Evolutionary conservation across 75 land plant genomes (phyloP).

Genomic region (Picea sitchensis): DNA sequence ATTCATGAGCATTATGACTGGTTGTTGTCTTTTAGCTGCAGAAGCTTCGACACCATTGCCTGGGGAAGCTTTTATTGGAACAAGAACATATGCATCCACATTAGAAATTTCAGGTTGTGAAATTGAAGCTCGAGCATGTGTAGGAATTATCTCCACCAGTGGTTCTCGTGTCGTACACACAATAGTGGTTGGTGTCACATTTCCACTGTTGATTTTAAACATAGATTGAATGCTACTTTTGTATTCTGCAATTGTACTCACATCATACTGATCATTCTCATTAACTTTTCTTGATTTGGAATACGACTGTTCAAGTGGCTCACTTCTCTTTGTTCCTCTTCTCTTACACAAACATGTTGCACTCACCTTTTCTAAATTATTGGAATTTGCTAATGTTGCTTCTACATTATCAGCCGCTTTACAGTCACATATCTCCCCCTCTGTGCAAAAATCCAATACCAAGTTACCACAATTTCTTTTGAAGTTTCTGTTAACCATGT

Average conservation of each 20-base stretch:
- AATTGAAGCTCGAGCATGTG: not conserved
- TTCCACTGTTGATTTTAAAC: not conserved
- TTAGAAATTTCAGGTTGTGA: not conserved
- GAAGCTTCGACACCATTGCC: not conserved
- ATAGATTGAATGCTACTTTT: not conserved
- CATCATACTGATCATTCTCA: not conserved
- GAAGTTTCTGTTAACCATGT: not conserved
- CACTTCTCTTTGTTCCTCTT: constrained; percentile 1
- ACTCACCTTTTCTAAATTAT: constrained; percentile 1
- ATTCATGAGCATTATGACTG: constrained; percentile 64
- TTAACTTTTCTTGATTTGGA: not conserved
- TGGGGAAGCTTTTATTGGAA: not conserved
- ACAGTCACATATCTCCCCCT: not conserved
- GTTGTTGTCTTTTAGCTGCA: constrained; percentile 1
- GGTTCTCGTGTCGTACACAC: not conserved
- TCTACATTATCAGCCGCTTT: not conserved
- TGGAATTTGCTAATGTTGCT: not conserved
- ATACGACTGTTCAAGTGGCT: not conserved
- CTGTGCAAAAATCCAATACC: not conserved
- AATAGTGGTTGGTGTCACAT: not conserved
- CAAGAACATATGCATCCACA: not conserved
- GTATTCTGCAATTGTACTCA: not conserved
- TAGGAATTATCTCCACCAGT: not conserved
- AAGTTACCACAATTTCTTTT: not conserved
- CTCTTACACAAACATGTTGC: not conserved